Evolutionary conservation across 768 basidiomycete species (phyloP).

Genomic region (Tricholoma saponaceum): DNA sequence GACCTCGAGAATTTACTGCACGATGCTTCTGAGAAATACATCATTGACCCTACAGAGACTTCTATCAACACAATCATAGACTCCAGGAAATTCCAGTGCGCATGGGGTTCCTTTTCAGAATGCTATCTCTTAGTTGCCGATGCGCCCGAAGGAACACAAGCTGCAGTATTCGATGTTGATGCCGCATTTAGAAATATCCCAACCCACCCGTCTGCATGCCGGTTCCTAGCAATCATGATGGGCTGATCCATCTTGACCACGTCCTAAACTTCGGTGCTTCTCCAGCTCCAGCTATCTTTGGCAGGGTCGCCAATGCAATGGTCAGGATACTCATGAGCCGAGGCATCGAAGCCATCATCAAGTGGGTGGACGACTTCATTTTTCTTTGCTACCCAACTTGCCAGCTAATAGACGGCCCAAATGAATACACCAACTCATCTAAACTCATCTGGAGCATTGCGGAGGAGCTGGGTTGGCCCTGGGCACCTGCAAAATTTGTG

Average conservation of each 20-base stretch:
- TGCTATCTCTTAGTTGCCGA: slow-evolving; percentile 6
- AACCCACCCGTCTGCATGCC: not conserved
- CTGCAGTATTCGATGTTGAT: slow-evolving; percentile 4
- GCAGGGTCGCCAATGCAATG: slow-evolving; percentile 26
- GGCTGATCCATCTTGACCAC: slow-evolving; percentile 6
- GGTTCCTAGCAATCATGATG: not conserved
- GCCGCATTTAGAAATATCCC: slow-evolving; percentile 1
- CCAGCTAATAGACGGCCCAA: not conserved
- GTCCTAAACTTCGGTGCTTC: slow-evolving; percentile 19
- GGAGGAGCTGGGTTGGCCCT: slow-evolving; percentile 27
- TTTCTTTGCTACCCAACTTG: slow-evolving; percentile 21
- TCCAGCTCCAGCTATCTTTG: slow-evolving; percentile 26
- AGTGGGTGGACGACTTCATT: slow-evolving; percentile 35
- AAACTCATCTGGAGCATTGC: slow-evolving; percentile 21
- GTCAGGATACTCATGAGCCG: slow-evolving; percentile 14
- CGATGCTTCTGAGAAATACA: not conserved
- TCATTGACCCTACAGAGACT: not conserved
- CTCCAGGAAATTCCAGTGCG: slow-evolving; percentile 2
- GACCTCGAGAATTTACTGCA: not conserved
- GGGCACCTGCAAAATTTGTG: slow-evolving; percentile 25
- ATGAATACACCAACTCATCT: slow-evolving; percentile 15
- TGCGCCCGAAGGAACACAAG: slow-evolving; percentile 1
- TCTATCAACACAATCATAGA: slow-evolving; percentile 6
- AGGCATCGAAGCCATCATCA: slow-evolving; percentile 18
- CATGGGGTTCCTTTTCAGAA: slow-evolving; percentile 5